Evolutionary conservation across 2,329 filamentous ascomycete species (phyloP), one percentile per base, ranked within the genome.

Genomic region (Trichoderma oligosporum): DNA sequence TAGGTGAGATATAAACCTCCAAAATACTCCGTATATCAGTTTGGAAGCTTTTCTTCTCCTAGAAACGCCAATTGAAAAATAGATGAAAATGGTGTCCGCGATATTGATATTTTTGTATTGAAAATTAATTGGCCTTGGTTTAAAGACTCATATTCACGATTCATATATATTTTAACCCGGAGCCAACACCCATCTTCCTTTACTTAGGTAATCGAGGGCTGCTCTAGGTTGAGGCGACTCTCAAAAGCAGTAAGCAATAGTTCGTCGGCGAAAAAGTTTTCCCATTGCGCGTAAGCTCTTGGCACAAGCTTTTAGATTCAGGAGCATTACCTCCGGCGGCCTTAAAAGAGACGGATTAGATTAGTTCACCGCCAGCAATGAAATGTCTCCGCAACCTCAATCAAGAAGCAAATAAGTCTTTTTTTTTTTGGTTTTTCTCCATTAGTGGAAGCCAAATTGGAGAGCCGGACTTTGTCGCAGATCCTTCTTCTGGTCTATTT

Each of bases 291-390:
- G 20, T 27, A 44, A 54, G 20, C 39, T 35, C 27, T 38, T 29
- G 24, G n/a, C 9, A n/a, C n/a, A n/a, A n/a, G n/a, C n/a, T n/a
- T n/a, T n/a, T n/a, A n/a, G n/a, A n/a, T n/a, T n/a, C n/a, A 54
- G 51, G 51, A 54, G 51, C 51, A 54, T 45, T 54, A 45, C 51
- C 51, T 54, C 51, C 51, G 51, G 39, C 39, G 36, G 20, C 31
- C 20, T n/a, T n/a, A 44, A 11, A 16, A 22, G 20, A 14, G 20
- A 12, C 22, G 41, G 39, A 42, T 39, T 29, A n/a, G n/a, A n/a
- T n/a, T n/a, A n/a, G 33, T 54, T 54, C 29, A 54, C 31, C 39
- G 22, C 20, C 49, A 27, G 2, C 29, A 25, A 7, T 27, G 18
- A 22, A 35, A 35, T 6, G 51, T 54, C 39, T 36, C 39, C 51